These are phyloP conservation scores for Solanum rostratum DNA, from an alignment of 257 asterid species.

Conservation along the genomic window DNA sequence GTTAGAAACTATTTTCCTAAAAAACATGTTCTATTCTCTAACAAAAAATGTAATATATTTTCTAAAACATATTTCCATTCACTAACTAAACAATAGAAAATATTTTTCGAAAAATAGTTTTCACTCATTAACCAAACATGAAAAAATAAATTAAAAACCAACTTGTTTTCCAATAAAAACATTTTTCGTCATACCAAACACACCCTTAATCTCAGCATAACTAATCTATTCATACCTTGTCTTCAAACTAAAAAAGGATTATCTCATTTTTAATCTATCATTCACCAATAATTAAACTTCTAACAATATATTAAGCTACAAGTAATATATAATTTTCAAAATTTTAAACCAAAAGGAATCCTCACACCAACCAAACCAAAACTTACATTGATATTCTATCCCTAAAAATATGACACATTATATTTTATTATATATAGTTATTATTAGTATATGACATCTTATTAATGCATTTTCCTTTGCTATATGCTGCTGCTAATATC, in stretches of 20 bases:
- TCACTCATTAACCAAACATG: too few species aligned
- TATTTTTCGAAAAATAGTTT: too few species aligned
- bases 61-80: too few species aligned
- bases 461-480: neutral
- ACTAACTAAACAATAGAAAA: too few species aligned
- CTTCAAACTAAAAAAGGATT: neutral
- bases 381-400: neutral
- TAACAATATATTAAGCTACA: neutral
- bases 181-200: too few species aligned
- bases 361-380: neutral
- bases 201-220: too few species aligned
- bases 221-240: too few species aligned
- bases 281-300: neutral
- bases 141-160: too few species aligned
- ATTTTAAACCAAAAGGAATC: neutral
- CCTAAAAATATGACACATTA: neutral
- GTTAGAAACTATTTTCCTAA: too few species aligned
- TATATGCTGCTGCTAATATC: neutral
- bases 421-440: neutral
- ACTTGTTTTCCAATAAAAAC: too few species aligned
- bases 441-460: neutral
- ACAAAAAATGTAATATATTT: too few species aligned
- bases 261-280: neutral
- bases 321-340: neutral
- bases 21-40: too few species aligned